Conservation (phyloP, 169 alveolate genomes). For the Theileria annulata region DNA sequence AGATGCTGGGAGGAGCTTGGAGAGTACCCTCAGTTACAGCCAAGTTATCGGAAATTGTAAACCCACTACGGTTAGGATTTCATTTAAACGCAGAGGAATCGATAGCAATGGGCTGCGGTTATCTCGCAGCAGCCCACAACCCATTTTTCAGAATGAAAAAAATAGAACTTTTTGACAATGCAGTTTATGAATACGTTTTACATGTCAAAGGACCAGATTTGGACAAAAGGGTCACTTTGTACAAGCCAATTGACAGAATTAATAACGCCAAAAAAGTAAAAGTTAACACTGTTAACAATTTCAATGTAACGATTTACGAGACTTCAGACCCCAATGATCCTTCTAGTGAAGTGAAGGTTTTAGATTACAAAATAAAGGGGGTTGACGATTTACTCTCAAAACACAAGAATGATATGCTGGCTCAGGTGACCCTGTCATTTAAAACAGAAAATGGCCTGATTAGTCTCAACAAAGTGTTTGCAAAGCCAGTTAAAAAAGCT, state of each 20-base stretch:
- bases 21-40: conserved; percentile 72
- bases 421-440: neutral
- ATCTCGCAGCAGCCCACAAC: conserved; percentile 74
- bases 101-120: conserved; percentile 75
- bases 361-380: conserved; percentile 40
- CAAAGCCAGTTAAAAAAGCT: conserved; percentile 1
- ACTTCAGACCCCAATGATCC: conserved; percentile 9
- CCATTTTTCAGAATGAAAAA: conserved; percentile 71
- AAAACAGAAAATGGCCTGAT: conserved; percentile 1
- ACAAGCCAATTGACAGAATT: conserved; percentile 29
- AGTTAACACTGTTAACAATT: conserved; percentile 32
- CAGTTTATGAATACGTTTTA: conserved; percentile 62
- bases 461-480: neutral
- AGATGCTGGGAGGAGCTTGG: conserved; percentile 77
- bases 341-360: conserved; percentile 28
- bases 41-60: conserved; percentile 61
- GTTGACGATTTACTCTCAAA: conserved; percentile 28
- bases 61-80: conserved; percentile 74
- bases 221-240: conserved; percentile 36
- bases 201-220: conserved; percentile 17
- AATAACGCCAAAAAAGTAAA: conserved; percentile 26
- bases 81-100: conserved; percentile 81
- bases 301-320: conserved; percentile 25
- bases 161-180: conserved; percentile 57
- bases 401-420: conserved; percentile 3